phyloP scores from a whole-genome alignment of 129 eudicot species.

The Silybum marianum region DNA sequence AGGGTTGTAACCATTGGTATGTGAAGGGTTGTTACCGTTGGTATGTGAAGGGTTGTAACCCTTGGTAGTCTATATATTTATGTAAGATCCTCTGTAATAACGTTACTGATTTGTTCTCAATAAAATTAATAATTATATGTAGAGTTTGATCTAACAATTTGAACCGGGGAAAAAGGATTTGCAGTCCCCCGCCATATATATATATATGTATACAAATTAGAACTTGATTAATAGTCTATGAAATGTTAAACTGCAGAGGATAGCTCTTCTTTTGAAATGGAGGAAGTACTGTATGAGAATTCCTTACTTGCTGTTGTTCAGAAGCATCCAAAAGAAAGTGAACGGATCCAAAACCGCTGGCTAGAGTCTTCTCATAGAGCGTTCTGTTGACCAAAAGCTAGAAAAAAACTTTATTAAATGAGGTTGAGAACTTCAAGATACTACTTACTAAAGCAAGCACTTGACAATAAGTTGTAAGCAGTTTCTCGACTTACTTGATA shows the following conservation, averaged over 20 bases:
- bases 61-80: no score
- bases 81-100: no score
- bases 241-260: neutral
- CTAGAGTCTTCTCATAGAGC: conserved; percentile 90
- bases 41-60: no score
- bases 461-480: neutral
- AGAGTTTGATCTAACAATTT: no score
- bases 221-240: neutral
- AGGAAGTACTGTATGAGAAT: conserved; percentile 1
- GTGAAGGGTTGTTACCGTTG: no score
- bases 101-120: no score
- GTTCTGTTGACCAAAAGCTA: conserved; percentile 96
- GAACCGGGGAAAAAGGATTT: no score
- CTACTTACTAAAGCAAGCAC: neutral
- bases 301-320: conserved; percentile 89
- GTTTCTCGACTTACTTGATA: conserved; percentile 66
- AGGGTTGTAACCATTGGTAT: no score
- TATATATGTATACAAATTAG: neutral
- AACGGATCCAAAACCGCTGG: conserved; percentile 97
- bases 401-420: conserved; percentile 26
- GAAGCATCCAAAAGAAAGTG: conserved; percentile 98
- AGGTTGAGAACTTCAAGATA: conserved; percentile 17
- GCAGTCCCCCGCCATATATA: no score
- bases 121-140: no score
- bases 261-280: neutral